Evolutionary conservation across 148 eudicot species (phyloP).

Genomic region (Dianthus caryophyllus): DNA sequence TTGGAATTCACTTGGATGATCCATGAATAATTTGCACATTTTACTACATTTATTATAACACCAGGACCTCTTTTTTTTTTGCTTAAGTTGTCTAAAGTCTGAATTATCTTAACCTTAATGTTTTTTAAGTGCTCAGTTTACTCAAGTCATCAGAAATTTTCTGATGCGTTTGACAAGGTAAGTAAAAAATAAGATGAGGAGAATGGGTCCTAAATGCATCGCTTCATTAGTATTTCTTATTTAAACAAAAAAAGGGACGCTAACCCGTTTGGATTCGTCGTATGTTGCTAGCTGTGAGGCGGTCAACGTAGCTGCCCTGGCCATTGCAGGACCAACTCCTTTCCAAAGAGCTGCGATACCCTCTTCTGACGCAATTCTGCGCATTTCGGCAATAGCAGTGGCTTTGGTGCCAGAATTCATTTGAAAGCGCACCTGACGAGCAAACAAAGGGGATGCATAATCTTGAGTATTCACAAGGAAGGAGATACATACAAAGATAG

Average conservation of each 20-base stretch:
- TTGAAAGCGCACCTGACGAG: constrained; percentile 68
- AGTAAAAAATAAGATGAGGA: no score
- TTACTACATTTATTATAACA: neutral
- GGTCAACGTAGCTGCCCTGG: constrained; percentile 83
- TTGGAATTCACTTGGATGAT: neutral
- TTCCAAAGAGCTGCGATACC: constrained; percentile 91
- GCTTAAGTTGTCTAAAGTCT: no score
- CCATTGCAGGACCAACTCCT: constrained; percentile 93
- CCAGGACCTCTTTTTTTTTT: neutral
- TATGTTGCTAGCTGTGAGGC: constrained; percentile 91
- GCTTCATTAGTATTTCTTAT: no score
- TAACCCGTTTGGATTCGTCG: constrained; percentile 91
- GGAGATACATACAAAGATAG: constrained; percentile 6
- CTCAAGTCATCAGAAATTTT: no score
- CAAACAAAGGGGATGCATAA: neutral
- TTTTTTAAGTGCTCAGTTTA: no score
- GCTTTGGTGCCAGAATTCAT: constrained; percentile 49
- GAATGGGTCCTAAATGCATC: no score
- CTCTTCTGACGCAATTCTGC: constrained; percentile 63
- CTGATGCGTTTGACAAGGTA: no score
- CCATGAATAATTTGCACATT: neutral
- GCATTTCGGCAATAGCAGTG: constrained; percentile 55
- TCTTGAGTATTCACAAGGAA: constrained; percentile 11
- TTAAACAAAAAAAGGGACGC: neutral
- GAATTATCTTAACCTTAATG: no score